phyloP scores from a whole-genome alignment of 805 yeast genomes.

The Candida oleophila region DNA sequence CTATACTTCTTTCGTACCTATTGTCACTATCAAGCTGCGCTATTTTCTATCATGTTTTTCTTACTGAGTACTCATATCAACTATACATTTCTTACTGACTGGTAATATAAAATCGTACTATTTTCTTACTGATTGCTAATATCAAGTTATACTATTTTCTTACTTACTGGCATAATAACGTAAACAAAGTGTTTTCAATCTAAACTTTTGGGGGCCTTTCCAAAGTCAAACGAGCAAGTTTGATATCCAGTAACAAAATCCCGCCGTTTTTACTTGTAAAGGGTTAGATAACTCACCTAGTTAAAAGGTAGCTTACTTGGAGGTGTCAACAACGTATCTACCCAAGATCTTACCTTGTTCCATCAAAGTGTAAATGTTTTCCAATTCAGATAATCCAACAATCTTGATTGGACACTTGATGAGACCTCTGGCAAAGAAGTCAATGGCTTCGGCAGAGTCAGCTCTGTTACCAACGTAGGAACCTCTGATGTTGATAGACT shows the following conservation, averaged over 20 bases:
- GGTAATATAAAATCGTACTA: not conserved
- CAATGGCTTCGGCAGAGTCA: slow-evolving; percentile 45
- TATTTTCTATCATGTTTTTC: too few relatives aligned
- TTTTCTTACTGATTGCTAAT: not conserved
- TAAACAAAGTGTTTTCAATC: not conserved
- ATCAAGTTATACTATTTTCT: not conserved
- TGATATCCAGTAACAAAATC: not conserved
- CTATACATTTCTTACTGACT: not conserved
- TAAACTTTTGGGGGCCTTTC: not conserved
- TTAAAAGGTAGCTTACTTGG: slow-evolving; percentile 20
- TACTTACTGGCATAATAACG: not conserved
- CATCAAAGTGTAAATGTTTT: slow-evolving; percentile 39
- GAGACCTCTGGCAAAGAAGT: slow-evolving; percentile 44
- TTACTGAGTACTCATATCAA: too few relatives aligned
- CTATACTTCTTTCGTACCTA: too few relatives aligned
- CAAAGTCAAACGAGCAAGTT: not conserved
- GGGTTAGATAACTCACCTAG: not conserved
- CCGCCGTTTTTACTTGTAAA: not conserved
- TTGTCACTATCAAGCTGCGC: too few relatives aligned
- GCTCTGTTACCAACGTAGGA: slow-evolving; percentile 49
- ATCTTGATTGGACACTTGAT: slow-evolving; percentile 42
- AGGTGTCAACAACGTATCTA: slow-evolving; percentile 45
- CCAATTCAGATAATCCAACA: slow-evolving; percentile 41
- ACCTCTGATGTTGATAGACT: slow-evolving; percentile 38
- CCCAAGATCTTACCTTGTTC: slow-evolving; percentile 43